Evolutionary conservation across 1,284 basidiomycete genomes (phyloP).

Genomic region (Moniliophthora roreri): DNA sequence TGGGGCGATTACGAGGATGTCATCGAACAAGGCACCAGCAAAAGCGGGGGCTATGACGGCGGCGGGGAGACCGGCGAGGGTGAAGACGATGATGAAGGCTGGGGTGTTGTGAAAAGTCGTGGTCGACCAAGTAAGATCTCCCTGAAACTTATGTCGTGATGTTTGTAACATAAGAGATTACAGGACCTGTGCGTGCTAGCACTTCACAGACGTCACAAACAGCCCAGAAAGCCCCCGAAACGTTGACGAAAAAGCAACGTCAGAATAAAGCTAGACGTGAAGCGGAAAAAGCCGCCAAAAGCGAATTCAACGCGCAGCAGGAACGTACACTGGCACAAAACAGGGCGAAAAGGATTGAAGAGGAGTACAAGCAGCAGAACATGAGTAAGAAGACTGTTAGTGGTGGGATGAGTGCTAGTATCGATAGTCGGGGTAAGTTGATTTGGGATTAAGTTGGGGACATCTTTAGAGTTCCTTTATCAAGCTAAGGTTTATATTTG

Average conservation of each 20-base stretch:
- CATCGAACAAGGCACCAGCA: too few relatives aligned
- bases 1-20: constrained; percentile 79
- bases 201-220: constrained; percentile 16
- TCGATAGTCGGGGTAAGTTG: too few relatives aligned
- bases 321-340: too few relatives aligned
- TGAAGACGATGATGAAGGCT: constrained; percentile 40
- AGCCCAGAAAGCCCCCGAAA: constrained; percentile 34
- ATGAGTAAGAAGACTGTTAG: too few relatives aligned
- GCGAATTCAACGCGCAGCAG: constrained; percentile 24
- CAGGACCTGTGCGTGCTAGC: not conserved
- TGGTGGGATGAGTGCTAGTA: too few relatives aligned
- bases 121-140: constrained; percentile 41
- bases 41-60: constrained; percentile 31
- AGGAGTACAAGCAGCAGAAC: too few relatives aligned
- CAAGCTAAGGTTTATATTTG: too few relatives aligned
- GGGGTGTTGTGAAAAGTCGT: constrained; percentile 71
- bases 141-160: not conserved
- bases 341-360: too few relatives aligned
- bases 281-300: constrained; percentile 55
- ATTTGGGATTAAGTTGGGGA: too few relatives aligned
- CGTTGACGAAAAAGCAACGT: constrained; percentile 63
- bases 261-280: constrained; percentile 66
- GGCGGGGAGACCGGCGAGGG: constrained; percentile 52
- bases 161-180: not conserved
- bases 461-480: too few relatives aligned